A percentile compares a stretch with the other conserved stretches of the same genome.
Conservation (phyloP, 371 early-diverging fungal genomes). For the Apophysomyces elegans region DNA sequence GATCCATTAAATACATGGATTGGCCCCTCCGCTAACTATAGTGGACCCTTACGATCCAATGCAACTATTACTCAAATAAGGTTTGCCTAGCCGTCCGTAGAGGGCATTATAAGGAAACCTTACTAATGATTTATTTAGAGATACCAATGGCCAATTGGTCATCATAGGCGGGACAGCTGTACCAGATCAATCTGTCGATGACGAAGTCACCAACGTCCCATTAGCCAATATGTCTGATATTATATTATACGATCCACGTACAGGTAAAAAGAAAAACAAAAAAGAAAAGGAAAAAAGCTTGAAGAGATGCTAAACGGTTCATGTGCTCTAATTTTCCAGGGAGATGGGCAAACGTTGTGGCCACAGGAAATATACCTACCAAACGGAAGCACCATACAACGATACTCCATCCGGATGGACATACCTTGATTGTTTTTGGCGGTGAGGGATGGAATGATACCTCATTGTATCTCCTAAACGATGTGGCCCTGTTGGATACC, state of each 20-base stretch:
- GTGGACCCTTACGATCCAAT: not conserved
- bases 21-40: not conserved
- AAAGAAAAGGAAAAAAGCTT: no score
- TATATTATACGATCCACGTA: constrained; percentile 1
- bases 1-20: not conserved
- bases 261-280: not conserved
- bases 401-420: not conserved
- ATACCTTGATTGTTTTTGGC: constrained; percentile 6
- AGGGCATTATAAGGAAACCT: not conserved
- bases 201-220: not conserved
- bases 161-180: not conserved
- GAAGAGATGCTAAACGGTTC: no score
- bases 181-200: not conserved
- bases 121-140: not conserved
- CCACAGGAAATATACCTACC: not conserved
- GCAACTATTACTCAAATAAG: not conserved
- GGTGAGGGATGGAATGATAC: constrained; percentile 11
- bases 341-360: constrained; percentile 1
- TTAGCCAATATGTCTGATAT: not conserved
- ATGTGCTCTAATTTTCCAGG: not conserved
- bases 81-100: not conserved
- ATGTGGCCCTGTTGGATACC: not conserved
- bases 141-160: constrained; percentile 4
- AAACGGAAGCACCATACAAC: constrained; percentile 11
- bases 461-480: not conserved